Conservation (phyloP, 2,329 filamentous ascomycete genomes). For the Catunica adiposa region DNA sequence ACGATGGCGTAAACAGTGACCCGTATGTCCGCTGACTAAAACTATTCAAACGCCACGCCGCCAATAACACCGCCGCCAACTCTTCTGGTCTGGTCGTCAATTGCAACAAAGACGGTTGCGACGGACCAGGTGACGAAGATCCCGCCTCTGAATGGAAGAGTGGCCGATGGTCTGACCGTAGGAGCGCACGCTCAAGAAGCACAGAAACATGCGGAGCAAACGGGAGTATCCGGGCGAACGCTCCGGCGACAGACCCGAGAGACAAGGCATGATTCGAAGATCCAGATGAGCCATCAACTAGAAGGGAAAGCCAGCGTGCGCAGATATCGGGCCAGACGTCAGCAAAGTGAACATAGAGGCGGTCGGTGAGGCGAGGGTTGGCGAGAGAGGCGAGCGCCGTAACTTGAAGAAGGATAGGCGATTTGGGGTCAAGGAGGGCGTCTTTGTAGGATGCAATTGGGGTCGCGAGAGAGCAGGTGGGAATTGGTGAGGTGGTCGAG, state of each 20-base stretch:
- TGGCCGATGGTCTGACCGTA: neutral
- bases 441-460: slow-evolving; percentile 27
- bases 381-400: slow-evolving; percentile 52
- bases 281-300: slow-evolving; percentile 21
- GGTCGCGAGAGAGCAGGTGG: slow-evolving; percentile 14
- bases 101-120: slow-evolving; percentile 8
- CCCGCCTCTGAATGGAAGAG: neutral
- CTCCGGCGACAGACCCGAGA: slow-evolving; percentile 36
- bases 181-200: slow-evolving; percentile 37
- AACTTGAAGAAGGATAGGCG: slow-evolving; percentile 52
- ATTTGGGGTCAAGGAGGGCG: slow-evolving; percentile 33
- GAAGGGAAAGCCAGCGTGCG: slow-evolving; percentile 51
- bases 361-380: slow-evolving; percentile 49
- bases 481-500: slow-evolving; percentile 25
- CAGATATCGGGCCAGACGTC: slow-evolving; percentile 65
- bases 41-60: slow-evolving; percentile 62
- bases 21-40: slow-evolving; percentile 57
- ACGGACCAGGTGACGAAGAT: neutral
- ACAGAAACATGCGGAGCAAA: slow-evolving; percentile 65
- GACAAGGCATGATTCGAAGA: slow-evolving; percentile 14
- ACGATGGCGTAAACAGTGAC: slow-evolving; percentile 44
- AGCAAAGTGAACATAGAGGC: slow-evolving; percentile 59
- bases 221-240: slow-evolving; percentile 65
- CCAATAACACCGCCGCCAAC: slow-evolving; percentile 37
- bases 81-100: slow-evolving; percentile 11